phyloP scores from a whole-genome alignment of 441 rosid genomes.

The Pelargonium fulgidum region DNA sequence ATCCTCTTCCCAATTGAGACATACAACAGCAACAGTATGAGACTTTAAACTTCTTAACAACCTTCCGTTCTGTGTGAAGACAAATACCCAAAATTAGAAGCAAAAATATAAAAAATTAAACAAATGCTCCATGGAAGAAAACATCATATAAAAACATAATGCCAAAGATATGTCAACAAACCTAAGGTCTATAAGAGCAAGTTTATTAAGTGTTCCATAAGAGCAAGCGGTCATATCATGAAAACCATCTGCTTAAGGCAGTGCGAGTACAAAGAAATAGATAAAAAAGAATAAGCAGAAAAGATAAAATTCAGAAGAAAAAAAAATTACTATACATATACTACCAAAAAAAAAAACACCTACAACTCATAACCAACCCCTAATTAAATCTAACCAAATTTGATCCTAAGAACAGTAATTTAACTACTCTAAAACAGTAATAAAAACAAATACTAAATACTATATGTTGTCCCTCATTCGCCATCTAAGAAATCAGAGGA shows the following conservation, averaged over 20 bases:
- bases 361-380: no score
- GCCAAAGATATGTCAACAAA: neutral
- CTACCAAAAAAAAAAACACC: no score
- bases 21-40: conserved; percentile 68
- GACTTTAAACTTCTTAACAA: conserved; percentile 67
- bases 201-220: neutral
- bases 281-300: neutral
- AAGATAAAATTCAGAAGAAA: no score
- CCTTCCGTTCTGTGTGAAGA: conserved; percentile 59
- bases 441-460: no score
- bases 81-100: conserved; percentile 5
- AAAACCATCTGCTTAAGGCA: no score
- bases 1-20: conserved; percentile 92
- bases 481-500: neutral
- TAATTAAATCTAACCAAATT: no score
- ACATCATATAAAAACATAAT: neutral
- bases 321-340: no score
- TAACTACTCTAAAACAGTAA: no score
- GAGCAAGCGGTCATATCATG: no score
- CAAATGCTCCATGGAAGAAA: neutral
- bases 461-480: no score
- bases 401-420: no score
- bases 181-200: neutral
- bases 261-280: no score
- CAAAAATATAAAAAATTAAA: neutral